A percentile compares a stretch with the other conserved stretches of the same genome.
Conservation (phyloP, 164 flowering plant genomes). For the Chloranthus sessilifolius region DNA sequence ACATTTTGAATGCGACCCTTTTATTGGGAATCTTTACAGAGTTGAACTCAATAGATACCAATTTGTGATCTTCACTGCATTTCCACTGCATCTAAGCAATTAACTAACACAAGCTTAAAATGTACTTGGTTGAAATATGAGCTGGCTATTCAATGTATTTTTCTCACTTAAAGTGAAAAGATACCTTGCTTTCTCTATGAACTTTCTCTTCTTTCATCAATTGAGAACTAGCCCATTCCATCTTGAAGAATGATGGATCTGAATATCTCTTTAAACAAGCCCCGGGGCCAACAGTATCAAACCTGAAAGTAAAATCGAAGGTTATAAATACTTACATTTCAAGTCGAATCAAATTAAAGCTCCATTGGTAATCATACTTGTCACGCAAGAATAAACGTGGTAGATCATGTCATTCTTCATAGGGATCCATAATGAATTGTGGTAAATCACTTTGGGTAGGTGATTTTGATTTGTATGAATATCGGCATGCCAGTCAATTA, state of each 20-base stretch:
- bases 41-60: no score
- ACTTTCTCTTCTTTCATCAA: conserved; percentile 24
- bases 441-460: conserved; percentile 76
- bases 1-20: no score
- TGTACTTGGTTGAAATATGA: no score
- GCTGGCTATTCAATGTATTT: no score
- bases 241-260: conserved; percentile 73
- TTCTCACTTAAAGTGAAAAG: not conserved
- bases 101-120: no score
- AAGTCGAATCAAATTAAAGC: no score
- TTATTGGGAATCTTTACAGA: no score
- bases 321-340: no score
- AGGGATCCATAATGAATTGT: conserved; percentile 71
- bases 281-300: conserved; percentile 84
- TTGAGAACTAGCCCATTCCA: conserved; percentile 30
- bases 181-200: conserved; percentile 49
- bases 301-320: conserved; percentile 44
- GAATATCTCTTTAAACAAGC: conserved; percentile 85
- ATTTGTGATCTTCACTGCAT: no score
- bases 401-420: conserved; percentile 84
- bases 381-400: conserved; percentile 85
- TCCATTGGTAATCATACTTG: conserved; percentile 42
- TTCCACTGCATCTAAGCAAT: no score
- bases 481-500: conserved; percentile 81
- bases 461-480: conserved; percentile 51